Base-by-base conservation (phyloP, 345 rosid species). In the Gossypium raimondii region DNA sequence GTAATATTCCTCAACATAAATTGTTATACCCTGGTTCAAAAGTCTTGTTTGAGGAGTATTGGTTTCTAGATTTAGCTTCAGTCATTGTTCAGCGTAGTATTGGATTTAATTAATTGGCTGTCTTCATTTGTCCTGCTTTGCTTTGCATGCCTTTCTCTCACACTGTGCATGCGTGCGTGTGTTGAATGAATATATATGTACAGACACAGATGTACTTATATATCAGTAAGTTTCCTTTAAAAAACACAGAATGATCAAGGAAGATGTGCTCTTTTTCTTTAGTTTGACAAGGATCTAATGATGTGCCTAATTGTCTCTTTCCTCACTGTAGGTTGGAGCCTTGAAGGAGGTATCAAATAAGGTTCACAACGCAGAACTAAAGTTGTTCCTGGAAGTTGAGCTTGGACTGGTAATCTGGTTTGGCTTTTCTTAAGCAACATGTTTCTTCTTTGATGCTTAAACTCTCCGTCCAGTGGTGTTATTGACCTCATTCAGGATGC, bases 331-430 rank as follows among this genome's bases (percentile, higher is more conserved):
- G 94, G 92, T 90, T 74, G 92, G 92, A 68, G 87, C 84, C 62
- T 77, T 90, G 82, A 85, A 87, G 79, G 90, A 86, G 78, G 82
- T 78, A 56, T 86, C 90, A 73, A 88, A 83, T 80, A 88, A 87
- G 81, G 85, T 78, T 44, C 86, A 86, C 24, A 84, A 79, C 75
- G 86, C 92, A 2, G 95, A 88, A 55, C 67, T 90, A 66, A 90
- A 88, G 77, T 74, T 90, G 76, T 88, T 87, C 83, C 82, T 90
- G 82, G 92, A 90, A 86, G 86, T 88, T 17, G 95, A 84, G 78
- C 73, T 78, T 29, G 92, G 92, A 64, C 87, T 38, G 89, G 94
- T 90, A 85, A 72, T 73, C 25, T 76, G 71, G 22, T 74, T 72
- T 76, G 74, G 71, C 22, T 74, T 72, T 76, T 68, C 43, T 16